phyloP scores from a whole-genome alignment of 352 stramenopile genomes.

The Phytophthora cactorum region DNA sequence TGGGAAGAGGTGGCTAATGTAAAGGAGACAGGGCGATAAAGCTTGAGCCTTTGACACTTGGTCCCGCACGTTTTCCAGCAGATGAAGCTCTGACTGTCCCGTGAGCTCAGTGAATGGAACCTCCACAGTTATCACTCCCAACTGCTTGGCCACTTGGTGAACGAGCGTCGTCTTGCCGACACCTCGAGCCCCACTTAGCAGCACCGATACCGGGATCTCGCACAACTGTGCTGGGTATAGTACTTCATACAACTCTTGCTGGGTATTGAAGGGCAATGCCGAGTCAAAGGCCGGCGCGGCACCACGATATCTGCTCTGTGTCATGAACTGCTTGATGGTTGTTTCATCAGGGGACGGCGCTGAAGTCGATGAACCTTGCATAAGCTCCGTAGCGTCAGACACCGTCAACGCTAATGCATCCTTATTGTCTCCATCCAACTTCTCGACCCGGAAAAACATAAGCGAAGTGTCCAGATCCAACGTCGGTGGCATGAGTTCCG shows the following conservation, averaged over 20 bases:
- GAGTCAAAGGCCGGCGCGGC: conserved; percentile 23
- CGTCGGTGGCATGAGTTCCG: conserved; percentile 49
- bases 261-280: conserved; percentile 37
- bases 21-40: conserved; percentile 77
- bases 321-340: conserved; percentile 58
- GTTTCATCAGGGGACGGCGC: conserved; percentile 58
- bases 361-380: conserved; percentile 64
- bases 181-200: conserved; percentile 68
- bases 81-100: conserved; percentile 68
- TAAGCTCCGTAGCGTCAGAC: conserved; percentile 67
- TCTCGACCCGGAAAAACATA: conserved; percentile 81
- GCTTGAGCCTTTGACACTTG: conserved; percentile 73
- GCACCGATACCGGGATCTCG: conserved; percentile 72
- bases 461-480: conserved; percentile 69
- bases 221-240: conserved; percentile 73
- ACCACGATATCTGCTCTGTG: conserved; percentile 28
- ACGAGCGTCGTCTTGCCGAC: conserved; percentile 80
- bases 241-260: conserved; percentile 67
- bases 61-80: conserved; percentile 77
- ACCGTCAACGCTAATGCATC: conserved; percentile 56
- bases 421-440: conserved; percentile 35
- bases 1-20: conserved; percentile 80
- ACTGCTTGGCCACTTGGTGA: conserved; percentile 66
- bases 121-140: conserved; percentile 77
- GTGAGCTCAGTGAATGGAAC: conserved; percentile 82